These are phyloP conservation scores for Pythium aquatile DNA, from an alignment of 352 stramenopile genomes.

Conservation along the genomic window DNA sequence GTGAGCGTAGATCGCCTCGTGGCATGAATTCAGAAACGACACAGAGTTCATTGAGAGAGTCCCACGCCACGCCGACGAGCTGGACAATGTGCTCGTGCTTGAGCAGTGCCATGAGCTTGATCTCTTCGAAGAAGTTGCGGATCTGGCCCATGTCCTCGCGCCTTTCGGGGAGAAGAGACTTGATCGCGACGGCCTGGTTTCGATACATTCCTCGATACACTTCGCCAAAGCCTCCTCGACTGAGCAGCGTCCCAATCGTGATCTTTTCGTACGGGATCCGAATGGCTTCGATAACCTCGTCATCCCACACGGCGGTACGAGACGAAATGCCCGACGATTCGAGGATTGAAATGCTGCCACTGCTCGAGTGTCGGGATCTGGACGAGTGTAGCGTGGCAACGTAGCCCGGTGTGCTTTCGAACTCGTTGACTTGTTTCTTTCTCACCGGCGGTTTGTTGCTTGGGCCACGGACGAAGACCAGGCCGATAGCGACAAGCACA, in stretches of 20 bases:
- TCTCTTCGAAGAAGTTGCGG: conserved; percentile 47
- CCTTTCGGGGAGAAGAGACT: conserved; percentile 49
- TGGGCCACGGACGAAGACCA: background rate
- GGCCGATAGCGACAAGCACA: background rate
- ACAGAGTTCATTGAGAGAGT: conserved; percentile 28
- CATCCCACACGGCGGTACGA: conserved; percentile 1
- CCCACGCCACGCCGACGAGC: conserved; percentile 74
- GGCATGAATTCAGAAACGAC: conserved; percentile 30
- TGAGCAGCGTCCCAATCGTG: conserved; percentile 37
- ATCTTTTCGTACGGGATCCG: conserved; percentile 52
- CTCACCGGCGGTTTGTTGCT: background rate
- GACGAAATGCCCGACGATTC: background rate
- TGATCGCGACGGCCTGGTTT: conserved; percentile 49
- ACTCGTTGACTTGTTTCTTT: background rate
- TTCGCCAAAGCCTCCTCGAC: conserved; percentile 49
- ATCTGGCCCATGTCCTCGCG: conserved; percentile 54
- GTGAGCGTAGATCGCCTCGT: conserved; percentile 13
- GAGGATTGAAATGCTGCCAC: background rate
- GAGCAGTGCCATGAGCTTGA: conserved; percentile 57
- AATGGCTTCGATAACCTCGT: conserved; percentile 21
- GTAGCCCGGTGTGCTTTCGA: background rate
- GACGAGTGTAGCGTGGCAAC: background rate
- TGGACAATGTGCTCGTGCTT: conserved; percentile 61
- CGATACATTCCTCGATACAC: conserved; percentile 50
- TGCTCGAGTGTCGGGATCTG: background rate